These are phyloP conservation scores for Phoma sp. DNA, from an alignment of 2,329 filamentous ascomycete genomes.

Conservation along the genomic window DNA sequence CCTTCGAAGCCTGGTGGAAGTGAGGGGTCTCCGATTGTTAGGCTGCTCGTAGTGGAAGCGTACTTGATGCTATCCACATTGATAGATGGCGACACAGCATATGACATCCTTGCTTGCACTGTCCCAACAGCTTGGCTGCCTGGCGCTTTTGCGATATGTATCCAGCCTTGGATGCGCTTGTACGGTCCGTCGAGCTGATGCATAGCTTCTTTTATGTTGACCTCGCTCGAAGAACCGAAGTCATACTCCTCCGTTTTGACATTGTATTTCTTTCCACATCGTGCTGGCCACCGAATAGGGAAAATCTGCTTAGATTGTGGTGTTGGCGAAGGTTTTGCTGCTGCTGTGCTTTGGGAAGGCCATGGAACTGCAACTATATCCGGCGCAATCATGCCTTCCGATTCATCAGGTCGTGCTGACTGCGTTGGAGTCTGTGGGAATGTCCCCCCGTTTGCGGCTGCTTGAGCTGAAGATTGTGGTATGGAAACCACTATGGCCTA, in stretches of 20 bases:
- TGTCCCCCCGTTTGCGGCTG: conserved; percentile 15
- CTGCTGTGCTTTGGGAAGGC: conserved; percentile 24
- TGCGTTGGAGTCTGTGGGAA: conserved; percentile 14
- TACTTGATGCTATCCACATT: conserved; percentile 42
- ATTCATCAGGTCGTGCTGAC: not conserved
- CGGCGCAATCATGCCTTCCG: conserved; percentile 13
- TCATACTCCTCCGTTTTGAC: conserved; percentile 40
- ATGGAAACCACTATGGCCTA: conserved; percentile 3
- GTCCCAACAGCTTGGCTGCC: conserved; percentile 45
- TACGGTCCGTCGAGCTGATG: conserved; percentile 42
- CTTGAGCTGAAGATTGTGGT: conserved; percentile 21
- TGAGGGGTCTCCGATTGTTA: conserved; percentile 38
- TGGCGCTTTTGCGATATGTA: conserved; percentile 48
- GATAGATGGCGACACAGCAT: conserved; percentile 47
- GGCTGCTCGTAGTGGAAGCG: conserved; percentile 25
- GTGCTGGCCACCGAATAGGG: conserved; percentile 47
- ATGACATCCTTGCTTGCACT: conserved; percentile 46
- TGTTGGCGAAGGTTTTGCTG: conserved; percentile 5
- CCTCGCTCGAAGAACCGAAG: conserved; percentile 32
- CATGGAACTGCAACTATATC: conserved; percentile 16
- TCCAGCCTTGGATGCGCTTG: conserved; percentile 48
- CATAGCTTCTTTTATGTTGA: conserved; percentile 41
- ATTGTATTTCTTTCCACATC: conserved; percentile 45
- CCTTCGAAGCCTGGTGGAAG: conserved; percentile 36
- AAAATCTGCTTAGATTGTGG: conserved; percentile 30